Evolutionary conservation across 1,139 yeast species (phyloP).

Genomic region (Saccharomyces hybrid): DNA sequence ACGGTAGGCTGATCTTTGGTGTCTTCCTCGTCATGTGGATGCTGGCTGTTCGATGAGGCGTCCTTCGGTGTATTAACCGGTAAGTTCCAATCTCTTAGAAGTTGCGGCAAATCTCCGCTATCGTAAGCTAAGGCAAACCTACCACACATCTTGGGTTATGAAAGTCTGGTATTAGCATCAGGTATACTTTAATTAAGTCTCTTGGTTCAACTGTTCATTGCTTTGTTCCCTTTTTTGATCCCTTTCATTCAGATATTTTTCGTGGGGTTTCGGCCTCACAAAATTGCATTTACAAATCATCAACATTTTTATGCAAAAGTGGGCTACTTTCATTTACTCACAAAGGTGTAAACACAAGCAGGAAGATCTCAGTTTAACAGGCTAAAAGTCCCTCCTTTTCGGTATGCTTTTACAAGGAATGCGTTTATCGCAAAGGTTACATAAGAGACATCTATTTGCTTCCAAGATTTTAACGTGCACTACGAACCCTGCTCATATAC

Average conservation of each 20-base stretch:
- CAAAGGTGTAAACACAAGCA: neutral
- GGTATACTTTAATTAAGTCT: neutral
- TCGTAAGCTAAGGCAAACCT: constrained; percentile 37
- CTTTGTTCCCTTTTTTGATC: neutral
- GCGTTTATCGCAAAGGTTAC: neutral
- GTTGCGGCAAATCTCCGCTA: constrained; percentile 16
- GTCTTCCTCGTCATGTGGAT: neutral
- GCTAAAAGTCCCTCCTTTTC: neutral
- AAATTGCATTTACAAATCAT: neutral
- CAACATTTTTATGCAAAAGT: neutral
- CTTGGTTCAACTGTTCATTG: neutral
- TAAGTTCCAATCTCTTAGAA: constrained; percentile 12
- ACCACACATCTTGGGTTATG: constrained; percentile 38
- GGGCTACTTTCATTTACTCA: neutral
- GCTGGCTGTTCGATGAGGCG: neutral
- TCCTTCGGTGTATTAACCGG: constrained; percentile 4
- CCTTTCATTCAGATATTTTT: neutral
- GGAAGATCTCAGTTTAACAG: neutral
- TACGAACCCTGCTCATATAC: neutral
- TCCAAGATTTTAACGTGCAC: neutral
- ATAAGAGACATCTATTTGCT: neutral
- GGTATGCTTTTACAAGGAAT: neutral
- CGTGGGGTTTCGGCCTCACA: neutral
- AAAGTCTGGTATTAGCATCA: neutral
- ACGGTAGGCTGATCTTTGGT: neutral